Evolutionary conservation across 192 early-diverging fungal species (phyloP), one percentile per base, ranked within the genome.

Genomic region (Coemansia sp.): DNA sequence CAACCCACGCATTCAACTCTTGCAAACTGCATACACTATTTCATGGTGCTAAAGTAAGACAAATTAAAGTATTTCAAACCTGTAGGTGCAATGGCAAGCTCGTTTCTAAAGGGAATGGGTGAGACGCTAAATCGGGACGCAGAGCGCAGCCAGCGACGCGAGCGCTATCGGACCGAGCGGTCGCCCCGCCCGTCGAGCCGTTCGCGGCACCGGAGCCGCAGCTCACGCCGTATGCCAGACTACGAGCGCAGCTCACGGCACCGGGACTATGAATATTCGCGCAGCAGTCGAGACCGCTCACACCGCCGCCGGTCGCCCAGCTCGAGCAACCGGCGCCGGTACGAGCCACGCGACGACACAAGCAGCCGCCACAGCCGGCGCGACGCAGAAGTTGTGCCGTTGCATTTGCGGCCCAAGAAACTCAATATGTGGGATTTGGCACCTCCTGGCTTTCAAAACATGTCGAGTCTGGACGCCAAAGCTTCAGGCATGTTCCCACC

Each of bases 351-450:
- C 19, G 53, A 39, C 25, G 51, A 53, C 51, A 58, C 48, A 8
- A 39, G 49, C 9, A 39, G 49, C 9, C 61, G 56, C n/a, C 68
- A 60, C 48, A 61, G 61, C 24, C 23, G 52, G 9, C 57, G 57
- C 14, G 38, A 43, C 39, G 25, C n/a, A 24, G 65, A 69, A 3
- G 81, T 90, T 6, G 75, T 88, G 23, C 95, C 97, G 14, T 67
- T 98, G 19, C 88, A 95, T 66, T 81, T 89, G 65, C 73, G 93
- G 56, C 76, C 75, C 14, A 83, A 89, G 17, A 94, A 92, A 72
- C 85, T 97, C 27, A 87, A 88, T 60, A 87, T 91, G 72, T 98
- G 97, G 97, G 97, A 98, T 81, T 76, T 91, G 55, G 79, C 93
- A 9, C 97, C 97, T 35, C 83, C 86, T 9, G 94, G 94, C 22